Percentiles rank a stretch among this genome's conserved stretches.
Evolutionary conservation across 768 basidiomycete species (phyloP).

Genomic region (Dentipellis sp.): DNA sequence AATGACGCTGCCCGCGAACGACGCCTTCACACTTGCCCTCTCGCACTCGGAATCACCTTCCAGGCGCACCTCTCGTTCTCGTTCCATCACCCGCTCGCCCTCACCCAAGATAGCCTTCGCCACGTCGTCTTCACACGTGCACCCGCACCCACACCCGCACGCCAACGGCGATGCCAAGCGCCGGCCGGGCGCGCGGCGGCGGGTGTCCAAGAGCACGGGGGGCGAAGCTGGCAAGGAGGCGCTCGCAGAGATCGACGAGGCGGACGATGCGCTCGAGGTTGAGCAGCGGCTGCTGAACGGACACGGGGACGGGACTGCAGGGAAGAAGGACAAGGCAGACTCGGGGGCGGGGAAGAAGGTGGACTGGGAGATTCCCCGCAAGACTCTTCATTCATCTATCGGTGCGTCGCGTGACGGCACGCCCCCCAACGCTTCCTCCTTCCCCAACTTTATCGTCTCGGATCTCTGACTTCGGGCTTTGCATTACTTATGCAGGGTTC

Average conservation of each 20-base stretch:
- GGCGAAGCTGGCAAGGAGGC: conserved; percentile 3
- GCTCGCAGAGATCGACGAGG: conserved; percentile 12
- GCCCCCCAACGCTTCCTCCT: not conserved
- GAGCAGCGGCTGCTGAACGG: conserved; percentile 5
- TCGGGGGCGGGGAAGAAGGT: conserved; percentile 20
- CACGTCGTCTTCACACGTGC: conserved; percentile 1
- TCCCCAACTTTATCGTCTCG: not conserved
- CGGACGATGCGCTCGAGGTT: not conserved
- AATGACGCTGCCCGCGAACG: conserved; percentile 13
- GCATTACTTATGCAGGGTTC: conserved; percentile 36
- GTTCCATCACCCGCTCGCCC: conserved; percentile 15
- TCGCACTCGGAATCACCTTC: conserved; percentile 11
- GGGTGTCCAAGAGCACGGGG: conserved; percentile 7
- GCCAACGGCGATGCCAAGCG: conserved; percentile 9
- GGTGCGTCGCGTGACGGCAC: conserved; percentile 38
- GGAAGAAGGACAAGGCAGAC: not conserved
- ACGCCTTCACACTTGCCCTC: conserved; percentile 14
- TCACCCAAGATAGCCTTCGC: conserved; percentile 15
- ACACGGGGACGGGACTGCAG: conserved; percentile 1
- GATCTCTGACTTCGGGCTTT: conserved; percentile 3
- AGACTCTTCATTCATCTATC: conserved; percentile 80
- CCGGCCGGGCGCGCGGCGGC: conserved; percentile 10
- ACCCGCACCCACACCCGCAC: not conserved
- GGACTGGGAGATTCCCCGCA: conserved; percentile 89
- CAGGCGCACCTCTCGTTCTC: conserved; percentile 13